Conservation (phyloP, 345 rosid species). For the Bretschneidera sinensis region DNA sequence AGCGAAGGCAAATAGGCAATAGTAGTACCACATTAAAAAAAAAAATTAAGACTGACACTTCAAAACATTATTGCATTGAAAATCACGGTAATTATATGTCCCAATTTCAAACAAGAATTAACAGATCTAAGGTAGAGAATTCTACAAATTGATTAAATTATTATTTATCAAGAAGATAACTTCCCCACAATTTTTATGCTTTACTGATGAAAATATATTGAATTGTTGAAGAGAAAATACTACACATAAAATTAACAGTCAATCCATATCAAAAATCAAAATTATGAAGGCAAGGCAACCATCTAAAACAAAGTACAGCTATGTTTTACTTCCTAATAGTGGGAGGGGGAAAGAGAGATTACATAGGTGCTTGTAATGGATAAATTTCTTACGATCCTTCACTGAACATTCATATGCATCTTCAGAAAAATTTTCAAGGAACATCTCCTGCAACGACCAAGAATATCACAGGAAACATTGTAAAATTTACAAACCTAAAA, state of each 20-base stretch:
- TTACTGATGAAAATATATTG: background rate
- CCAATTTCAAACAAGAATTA: background rate
- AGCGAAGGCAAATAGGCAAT: background rate
- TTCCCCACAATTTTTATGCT: background rate
- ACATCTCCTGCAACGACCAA: conserved; percentile 56
- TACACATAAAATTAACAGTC: background rate
- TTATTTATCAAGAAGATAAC: background rate
- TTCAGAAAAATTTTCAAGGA: conserved; percentile 57
- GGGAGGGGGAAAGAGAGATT: conserved; percentile 2
- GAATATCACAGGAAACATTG: background rate
- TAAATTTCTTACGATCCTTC: conserved; percentile 49
- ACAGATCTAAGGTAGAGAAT: background rate
- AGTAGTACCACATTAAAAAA: background rate
- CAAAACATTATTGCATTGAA: too few species aligned
- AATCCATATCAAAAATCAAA: background rate
- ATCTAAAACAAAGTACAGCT: background rate
- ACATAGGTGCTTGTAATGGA: conserved; percentile 77
- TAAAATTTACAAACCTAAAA: background rate
- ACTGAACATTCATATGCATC: conserved; percentile 52
- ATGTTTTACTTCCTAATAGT: background rate
- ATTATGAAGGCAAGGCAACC: background rate
- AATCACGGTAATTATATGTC: background rate
- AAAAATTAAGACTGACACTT: too few species aligned
- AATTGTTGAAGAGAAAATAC: background rate
- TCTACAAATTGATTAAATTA: too few species aligned